phyloP scores from a whole-genome alignment of 2,329 filamentous ascomycete genomes.

The Pseudophaeomoniella oleicola region DNA sequence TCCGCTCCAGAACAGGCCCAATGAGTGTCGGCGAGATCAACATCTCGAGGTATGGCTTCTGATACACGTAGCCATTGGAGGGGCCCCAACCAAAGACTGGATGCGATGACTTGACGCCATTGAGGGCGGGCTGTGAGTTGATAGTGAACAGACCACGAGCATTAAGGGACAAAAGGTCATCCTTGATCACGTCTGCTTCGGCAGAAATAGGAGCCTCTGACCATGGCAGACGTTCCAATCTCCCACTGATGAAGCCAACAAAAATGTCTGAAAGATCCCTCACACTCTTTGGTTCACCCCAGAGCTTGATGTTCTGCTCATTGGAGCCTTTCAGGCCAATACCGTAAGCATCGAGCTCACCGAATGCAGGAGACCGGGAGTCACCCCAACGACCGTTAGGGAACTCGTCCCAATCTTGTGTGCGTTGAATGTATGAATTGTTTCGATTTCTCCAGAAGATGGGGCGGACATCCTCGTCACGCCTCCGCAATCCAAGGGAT shows the following conservation, averaged over 20 bases:
- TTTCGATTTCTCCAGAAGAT: slow-evolving; percentile 98
- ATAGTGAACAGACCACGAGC: slow-evolving; percentile 78
- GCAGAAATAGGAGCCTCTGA: slow-evolving; percentile 75
- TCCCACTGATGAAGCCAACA: slow-evolving; percentile 66
- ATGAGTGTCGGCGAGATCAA: slow-evolving; percentile 71
- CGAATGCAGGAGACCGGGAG: slow-evolving; percentile 87
- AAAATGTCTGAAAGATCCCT: slow-evolving; percentile 74
- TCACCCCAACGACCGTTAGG: slow-evolving; percentile 98
- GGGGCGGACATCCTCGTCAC: slow-evolving; percentile 88
- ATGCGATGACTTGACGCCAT: slow-evolving; percentile 77
- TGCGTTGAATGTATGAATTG: slow-evolving; percentile 87
- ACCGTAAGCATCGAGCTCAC: slow-evolving; percentile 86
- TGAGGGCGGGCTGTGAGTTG: slow-evolving; percentile 92
- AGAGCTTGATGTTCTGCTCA: slow-evolving; percentile 87
- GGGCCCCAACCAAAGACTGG: slow-evolving; percentile 89
- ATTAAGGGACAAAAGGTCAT: slow-evolving; percentile 70
- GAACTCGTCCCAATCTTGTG: slow-evolving; percentile 98
- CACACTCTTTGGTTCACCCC: slow-evolving; percentile 71
- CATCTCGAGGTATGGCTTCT: slow-evolving; percentile 93
- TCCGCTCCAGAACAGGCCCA: slow-evolving; percentile 59
- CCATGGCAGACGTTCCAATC: slow-evolving; percentile 78
- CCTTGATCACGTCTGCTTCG: slow-evolving; percentile 66
- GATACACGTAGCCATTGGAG: slow-evolving; percentile 89
- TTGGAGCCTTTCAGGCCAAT: slow-evolving; percentile 90
- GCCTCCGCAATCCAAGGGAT: slow-evolving; percentile 73